Conservation (phyloP, 2,329 filamentous ascomycete species). For the Pseudocercospora eumusae region DNA sequence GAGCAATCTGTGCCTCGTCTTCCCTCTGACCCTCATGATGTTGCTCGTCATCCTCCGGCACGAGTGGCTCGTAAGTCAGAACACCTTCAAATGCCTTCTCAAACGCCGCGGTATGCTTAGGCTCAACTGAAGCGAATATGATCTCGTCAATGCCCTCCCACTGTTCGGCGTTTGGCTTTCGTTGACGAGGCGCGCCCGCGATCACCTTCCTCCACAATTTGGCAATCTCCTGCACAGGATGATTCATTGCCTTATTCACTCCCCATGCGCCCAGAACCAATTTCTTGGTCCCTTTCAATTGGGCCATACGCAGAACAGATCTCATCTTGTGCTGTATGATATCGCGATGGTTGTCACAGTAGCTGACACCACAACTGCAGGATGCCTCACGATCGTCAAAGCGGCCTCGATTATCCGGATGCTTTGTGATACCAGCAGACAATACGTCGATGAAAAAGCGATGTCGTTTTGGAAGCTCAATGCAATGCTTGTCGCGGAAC, state of each 20-base stretch:
- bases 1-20: conserved; percentile 23
- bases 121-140: conserved; percentile 60
- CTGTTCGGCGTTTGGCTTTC: conserved; percentile 45
- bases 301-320: conserved; percentile 57
- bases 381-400: conserved; percentile 36
- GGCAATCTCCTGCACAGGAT: conserved; percentile 62
- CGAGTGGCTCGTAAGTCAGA: conserved; percentile 28
- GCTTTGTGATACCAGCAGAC: conserved; percentile 60
- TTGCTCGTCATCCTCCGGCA: conserved; percentile 11
- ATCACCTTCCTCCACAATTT: conserved; percentile 54
- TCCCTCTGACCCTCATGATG: conserved; percentile 21
- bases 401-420: conserved; percentile 54
- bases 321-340: conserved; percentile 58
- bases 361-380: conserved; percentile 44
- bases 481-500: conserved; percentile 50
- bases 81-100: conserved; percentile 39
- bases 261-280: conserved; percentile 66
- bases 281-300: conserved; percentile 48
- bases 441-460: conserved; percentile 62
- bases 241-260: conserved; percentile 61
- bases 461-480: conserved; percentile 50
- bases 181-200: conserved; percentile 36
- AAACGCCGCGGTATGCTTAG: conserved; percentile 56
- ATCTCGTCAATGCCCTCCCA: conserved; percentile 52
- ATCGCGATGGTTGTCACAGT: conserved; percentile 53